Base-by-base conservation (phyloP, 176 grass and related monocot genomes). In the Saccharum spontaneum region DNA sequence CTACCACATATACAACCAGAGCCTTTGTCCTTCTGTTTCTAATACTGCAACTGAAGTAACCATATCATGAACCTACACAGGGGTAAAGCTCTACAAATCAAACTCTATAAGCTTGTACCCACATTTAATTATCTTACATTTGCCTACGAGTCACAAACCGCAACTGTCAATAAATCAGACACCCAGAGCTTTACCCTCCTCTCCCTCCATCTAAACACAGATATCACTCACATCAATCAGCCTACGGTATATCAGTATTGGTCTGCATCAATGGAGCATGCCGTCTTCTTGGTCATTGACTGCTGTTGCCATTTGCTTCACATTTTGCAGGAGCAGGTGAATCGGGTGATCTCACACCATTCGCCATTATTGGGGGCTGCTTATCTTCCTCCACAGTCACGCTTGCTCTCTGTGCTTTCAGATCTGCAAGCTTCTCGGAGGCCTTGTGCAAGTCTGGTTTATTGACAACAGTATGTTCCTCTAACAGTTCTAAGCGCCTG, bases 401-500 rank as follows among this genome's bases (percentile, higher is more conserved):
- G 80, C 75, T 73, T 31, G 11, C 36, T 68, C 61, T 86, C 22
- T 71, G 67, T 78, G 79, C 36, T 90, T 90, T 88, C 16, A 82
- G 71, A 78, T 82, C 88, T 52, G 79, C 79, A 45, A 83, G 80
- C 71, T 87, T 90, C 20, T 75, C 69, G 4, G 60, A 22, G 7
- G 17, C 80, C 34, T 90, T 87, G 26, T 84, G 79, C 31, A 80
- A 90, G n/a, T 76, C 75, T 64, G 80, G 81, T 63, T 91, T 81
- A 50, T 70, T 77, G 64, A 57, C 68, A 37, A 66, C 31, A 28
- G 50, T 77, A 17, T 88, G 80, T 14, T 91, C 86, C 46, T 78
- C 65, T 62, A 94, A 82, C 62, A 92, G 45, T 55, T 96, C 90
- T 54, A 92, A 50, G n/a, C 88, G 81, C 79, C 28, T 94, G 14